Base-by-base conservation (phyloP, 2,329 filamentous ascomycete genomes). In the Scytalidium lignicola region DNA sequence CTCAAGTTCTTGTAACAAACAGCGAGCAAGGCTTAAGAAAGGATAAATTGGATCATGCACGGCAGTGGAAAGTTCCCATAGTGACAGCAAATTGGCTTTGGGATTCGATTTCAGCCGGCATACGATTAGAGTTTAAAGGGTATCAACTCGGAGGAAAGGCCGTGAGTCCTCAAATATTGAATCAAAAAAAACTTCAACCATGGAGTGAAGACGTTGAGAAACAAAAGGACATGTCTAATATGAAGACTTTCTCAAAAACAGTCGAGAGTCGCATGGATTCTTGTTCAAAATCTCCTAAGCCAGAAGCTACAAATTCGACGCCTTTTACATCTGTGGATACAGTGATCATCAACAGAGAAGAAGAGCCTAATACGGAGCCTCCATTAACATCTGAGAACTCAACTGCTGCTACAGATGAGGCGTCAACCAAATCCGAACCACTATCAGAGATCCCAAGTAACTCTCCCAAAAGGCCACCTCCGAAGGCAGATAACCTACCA, bases 41-140 rank as follows among this genome's bases (percentile, higher is more conserved):
- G 50, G 86, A 93, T 55, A 99, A 99, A 68, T 72, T 93, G 17
- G 81, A 85, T 41, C 84, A 89, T 62, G 90, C 90, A 0, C 65
- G 82, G 8, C 77, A 84, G 58, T 88, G 88, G 75, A 77, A 78
- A 3, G 85, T 97, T 10, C 88, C 90, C 2, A 82, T 92, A n/a
- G 87, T 97, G 10, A 79, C 79, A 7, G 80, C 82, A 17, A 80
- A 85, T 19, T 99, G 93, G 93, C 73, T 99, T 2, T 93, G 88
- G 84, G 78, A 85, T 46, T 93, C 87, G 56, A 82, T 96, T 45
- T 73, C 75, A 60, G 79, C 71, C 0, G 79, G 79, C 23, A 65
- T 71, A 47, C 72, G 69, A 58, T 70, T 77, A 49, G 61, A 74
- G 10, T 76, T 75, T 44, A 66, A 70, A 19, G 65, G 70, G 23